Evolutionary conservation across 345 rosid genomes (phyloP).

Genomic region (Cochlearia excelsa): DNA sequence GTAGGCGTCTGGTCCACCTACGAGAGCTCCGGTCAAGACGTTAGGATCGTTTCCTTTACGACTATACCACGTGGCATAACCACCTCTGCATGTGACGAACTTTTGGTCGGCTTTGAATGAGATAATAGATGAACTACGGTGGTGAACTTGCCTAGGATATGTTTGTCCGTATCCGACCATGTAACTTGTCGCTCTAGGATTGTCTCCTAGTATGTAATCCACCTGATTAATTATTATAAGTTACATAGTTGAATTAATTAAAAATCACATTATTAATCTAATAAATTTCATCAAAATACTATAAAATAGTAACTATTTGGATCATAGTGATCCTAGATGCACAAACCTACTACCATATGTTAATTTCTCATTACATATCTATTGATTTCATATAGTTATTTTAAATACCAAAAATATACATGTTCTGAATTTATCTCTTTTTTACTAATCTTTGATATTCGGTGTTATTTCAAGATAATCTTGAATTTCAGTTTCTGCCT

Average conservation of each 20-base stretch:
- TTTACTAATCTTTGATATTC: too few relatives aligned
- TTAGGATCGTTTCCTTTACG: constrained; percentile 75
- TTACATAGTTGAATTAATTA: background rate
- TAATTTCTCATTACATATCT: too few relatives aligned
- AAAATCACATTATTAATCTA: too few relatives aligned
- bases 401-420: too few relatives aligned
- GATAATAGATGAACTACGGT: constrained; percentile 84
- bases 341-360: too few relatives aligned
- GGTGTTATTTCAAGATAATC: too few relatives aligned
- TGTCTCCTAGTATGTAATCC: constrained; percentile 92
- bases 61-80: constrained; percentile 82
- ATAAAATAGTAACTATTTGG: too few relatives aligned
- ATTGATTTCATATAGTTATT: too few relatives aligned
- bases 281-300: too few relatives aligned
- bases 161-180: constrained; percentile 93
- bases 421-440: too few relatives aligned
- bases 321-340: too few relatives aligned
- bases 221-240: constrained; percentile 39
- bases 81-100: constrained; percentile 80
- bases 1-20: constrained; percentile 93
- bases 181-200: constrained; percentile 93
- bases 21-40: constrained; percentile 83
- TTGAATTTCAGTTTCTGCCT: too few relatives aligned
- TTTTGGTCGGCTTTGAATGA: constrained; percentile 57
- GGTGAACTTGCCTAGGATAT: constrained; percentile 84